Conservation (phyloP, 2,329 filamentous ascomycete species). For the Orbilia blumenaviensis region DNA sequence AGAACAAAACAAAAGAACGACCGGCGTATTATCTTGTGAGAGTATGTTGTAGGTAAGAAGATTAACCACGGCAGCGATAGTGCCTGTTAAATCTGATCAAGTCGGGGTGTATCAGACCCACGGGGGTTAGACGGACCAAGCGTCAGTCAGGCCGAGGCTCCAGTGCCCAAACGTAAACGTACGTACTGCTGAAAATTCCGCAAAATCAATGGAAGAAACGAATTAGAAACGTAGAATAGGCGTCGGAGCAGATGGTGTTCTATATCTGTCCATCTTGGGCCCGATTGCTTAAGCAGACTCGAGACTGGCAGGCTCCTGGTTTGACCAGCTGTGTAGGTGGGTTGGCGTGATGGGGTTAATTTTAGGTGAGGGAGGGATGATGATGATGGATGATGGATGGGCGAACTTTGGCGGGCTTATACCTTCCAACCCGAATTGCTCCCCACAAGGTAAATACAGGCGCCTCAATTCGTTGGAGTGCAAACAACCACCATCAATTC, state of each 20-base stretch:
- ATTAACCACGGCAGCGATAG: neutral
- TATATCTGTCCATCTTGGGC: constrained; percentile 45
- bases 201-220: neutral
- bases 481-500: neutral
- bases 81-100: too few relatives aligned
- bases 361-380: neutral
- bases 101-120: constrained; percentile 7
- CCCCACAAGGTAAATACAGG: constrained; percentile 5
- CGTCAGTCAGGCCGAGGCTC: neutral
- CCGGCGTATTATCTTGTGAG: neutral
- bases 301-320: neutral
- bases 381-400: neutral
- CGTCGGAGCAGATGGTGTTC: neutral
- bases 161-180: neutral
- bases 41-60: constrained; percentile 21
- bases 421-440: neutral
- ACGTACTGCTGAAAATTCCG: neutral
- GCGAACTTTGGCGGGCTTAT: constrained; percentile 19
- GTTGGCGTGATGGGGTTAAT: neutral
- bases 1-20: too few relatives aligned
- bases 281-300: constrained; percentile 10
- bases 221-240: constrained; percentile 16
- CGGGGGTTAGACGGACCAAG: constrained; percentile 23
- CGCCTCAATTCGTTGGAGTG: constrained; percentile 2
- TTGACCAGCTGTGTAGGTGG: too few relatives aligned